Evolutionary conservation across 139 green algal genomes (phyloP).

Genomic region (Auxenochlorella pyrenoidosa): DNA sequence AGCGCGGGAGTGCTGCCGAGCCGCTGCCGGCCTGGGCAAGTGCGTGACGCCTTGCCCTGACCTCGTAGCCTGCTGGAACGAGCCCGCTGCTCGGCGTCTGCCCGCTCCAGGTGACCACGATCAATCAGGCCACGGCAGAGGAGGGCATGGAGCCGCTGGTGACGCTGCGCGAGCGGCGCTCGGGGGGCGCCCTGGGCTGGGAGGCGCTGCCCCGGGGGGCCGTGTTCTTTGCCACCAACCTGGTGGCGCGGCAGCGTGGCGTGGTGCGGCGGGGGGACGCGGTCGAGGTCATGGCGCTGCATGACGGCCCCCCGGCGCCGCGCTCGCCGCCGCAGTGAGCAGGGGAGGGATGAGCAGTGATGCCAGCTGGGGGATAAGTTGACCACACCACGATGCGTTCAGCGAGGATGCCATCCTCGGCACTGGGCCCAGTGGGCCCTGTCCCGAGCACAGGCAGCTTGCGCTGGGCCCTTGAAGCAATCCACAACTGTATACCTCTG

Average conservation of each 20-base stretch:
- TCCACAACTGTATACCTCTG: too few species aligned
- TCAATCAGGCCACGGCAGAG: constrained; percentile 71
- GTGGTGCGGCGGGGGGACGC: constrained; percentile 16
- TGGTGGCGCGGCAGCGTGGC: neutral
- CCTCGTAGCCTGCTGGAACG: neutral
- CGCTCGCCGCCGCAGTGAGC: neutral
- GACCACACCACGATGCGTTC: too few species aligned
- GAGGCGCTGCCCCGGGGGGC: constrained; percentile 26
- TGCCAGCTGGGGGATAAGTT: too few species aligned
- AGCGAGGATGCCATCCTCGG: too few species aligned
- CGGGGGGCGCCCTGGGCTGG: constrained; percentile 54
- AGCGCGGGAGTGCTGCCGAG: too few species aligned
- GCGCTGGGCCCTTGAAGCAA: too few species aligned
- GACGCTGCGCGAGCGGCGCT: constrained; percentile 54
- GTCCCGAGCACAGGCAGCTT: too few species aligned
- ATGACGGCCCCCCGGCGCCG: neutral
- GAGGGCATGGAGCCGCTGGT: constrained; percentile 69
- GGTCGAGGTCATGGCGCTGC: neutral
- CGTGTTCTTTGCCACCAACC: constrained; percentile 62
- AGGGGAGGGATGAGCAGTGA: neutral
- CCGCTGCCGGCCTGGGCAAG: too few species aligned
- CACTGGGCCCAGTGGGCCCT: too few species aligned
- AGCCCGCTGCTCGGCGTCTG: neutral
- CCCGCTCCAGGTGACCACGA: constrained; percentile 70
- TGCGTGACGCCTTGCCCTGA: neutral